A percentile compares a stretch with the other conserved stretches of the same genome.
These are phyloP conservation scores for Trypanosoma boissoni DNA, from an alignment of 208 protist species.

Conservation along the genomic window DNA sequence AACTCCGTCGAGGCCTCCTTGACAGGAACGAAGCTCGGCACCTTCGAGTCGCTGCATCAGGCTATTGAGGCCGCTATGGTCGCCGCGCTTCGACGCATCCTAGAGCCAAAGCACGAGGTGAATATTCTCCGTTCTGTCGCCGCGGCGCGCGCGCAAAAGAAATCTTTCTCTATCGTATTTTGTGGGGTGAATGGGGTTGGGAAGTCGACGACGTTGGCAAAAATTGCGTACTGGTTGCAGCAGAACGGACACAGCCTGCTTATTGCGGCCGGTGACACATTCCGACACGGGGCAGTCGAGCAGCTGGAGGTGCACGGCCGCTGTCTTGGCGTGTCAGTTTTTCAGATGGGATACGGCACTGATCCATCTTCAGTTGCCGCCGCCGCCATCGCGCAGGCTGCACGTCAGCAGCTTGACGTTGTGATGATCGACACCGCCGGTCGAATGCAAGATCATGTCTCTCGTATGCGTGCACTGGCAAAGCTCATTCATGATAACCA, in stretches of 20 bases:
- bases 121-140: conserved; percentile 95
- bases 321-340: conserved; percentile 92
- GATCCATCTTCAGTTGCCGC: conserved; percentile 94
- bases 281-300: conserved; percentile 99
- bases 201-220: conserved; percentile 98
- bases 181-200: conserved; percentile 99
- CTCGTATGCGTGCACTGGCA: conserved; percentile 97
- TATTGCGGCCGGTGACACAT: conserved; percentile 99
- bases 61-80: conserved; percentile 85
- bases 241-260: conserved; percentile 92
- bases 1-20: conserved; percentile 91
- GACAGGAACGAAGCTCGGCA: conserved; percentile 90
- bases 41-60: conserved; percentile 87
- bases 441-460: conserved; percentile 99
- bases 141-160: conserved; percentile 47
- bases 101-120: conserved; percentile 94
- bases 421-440: conserved; percentile 99
- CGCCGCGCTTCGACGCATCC: conserved; percentile 91
- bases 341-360: conserved; percentile 96
- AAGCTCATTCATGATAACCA: conserved; percentile 97
- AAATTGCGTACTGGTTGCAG: conserved; percentile 96
- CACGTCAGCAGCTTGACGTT: conserved; percentile 89
- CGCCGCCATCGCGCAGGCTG: conserved; percentile 91
- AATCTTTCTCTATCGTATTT: conserved; percentile 97
- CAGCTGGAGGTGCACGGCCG: conserved; percentile 97